Percentiles rank a stretch among this genome's conserved stretches.
Evolutionary conservation across 1,139 yeast species (phyloP).

Genomic region (Yamadazyma spencermartinsiae): DNA sequence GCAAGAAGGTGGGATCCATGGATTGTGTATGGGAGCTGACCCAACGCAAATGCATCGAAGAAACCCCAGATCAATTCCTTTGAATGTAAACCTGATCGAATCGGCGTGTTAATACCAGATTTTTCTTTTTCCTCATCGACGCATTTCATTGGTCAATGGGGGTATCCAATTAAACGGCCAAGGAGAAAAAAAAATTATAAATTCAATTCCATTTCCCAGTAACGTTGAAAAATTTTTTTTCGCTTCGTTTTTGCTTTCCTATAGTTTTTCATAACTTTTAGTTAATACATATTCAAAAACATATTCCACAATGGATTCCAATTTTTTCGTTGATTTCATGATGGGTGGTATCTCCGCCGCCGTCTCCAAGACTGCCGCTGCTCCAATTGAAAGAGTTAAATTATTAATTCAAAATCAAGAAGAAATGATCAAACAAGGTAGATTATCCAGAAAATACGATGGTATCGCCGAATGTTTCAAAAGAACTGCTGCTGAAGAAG

Average conservation of each 20-base stretch:
- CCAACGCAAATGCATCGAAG: too few relatives aligned
- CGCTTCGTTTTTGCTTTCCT: slow-evolving; percentile 9
- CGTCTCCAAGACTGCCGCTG: slow-evolving; percentile 56
- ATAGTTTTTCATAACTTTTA: slow-evolving; percentile 4
- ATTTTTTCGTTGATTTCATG: slow-evolving; percentile 43
- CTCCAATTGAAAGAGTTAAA: slow-evolving; percentile 58
- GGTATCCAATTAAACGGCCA: slow-evolving; percentile 14
- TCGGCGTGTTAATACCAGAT: not conserved
- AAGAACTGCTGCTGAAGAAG: slow-evolving; percentile 56
- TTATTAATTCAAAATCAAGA: slow-evolving; percentile 55
- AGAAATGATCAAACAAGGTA: slow-evolving; percentile 56
- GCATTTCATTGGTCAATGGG: slow-evolving; percentile 2
- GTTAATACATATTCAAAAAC: slow-evolving; percentile 12
- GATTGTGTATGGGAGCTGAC: too few relatives aligned
- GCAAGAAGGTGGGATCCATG: too few relatives aligned
- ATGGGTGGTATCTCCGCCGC: slow-evolving; percentile 61
- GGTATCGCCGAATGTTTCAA: slow-evolving; percentile 53
- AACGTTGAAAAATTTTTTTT: slow-evolving; percentile 13
- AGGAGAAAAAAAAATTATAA: slow-evolving; percentile 12
- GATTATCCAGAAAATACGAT: slow-evolving; percentile 50
- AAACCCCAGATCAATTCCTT: too few relatives aligned
- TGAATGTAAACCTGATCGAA: too few relatives aligned
- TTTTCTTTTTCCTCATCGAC: slow-evolving; percentile 3
- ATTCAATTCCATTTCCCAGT: slow-evolving; percentile 9
- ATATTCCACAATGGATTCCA: slow-evolving; percentile 26